Conservation (phyloP, 2,329 filamentous ascomycete species). For the Ascochyta clinopodiicola region DNA sequence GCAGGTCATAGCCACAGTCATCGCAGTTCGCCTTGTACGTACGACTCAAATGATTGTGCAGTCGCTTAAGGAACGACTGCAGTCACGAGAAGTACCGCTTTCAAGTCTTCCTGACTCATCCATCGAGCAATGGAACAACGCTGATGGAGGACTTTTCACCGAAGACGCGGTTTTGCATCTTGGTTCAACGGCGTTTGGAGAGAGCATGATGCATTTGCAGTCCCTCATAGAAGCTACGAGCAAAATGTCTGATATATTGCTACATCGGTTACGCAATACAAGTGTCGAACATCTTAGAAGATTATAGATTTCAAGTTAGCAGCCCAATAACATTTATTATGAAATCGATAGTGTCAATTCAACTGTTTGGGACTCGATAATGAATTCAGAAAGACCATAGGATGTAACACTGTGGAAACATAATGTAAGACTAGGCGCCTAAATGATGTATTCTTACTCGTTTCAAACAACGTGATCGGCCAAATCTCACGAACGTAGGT, state of each 20-base stretch:
- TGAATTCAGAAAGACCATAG: no score
- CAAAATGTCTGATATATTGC: background rate
- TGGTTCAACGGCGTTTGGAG: background rate
- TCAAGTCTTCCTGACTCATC: background rate
- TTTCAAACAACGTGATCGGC: constrained; percentile 22
- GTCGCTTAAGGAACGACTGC: background rate
- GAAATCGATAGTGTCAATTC: no score
- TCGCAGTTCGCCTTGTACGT: background rate
- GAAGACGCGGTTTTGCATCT: background rate
- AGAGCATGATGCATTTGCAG: background rate
- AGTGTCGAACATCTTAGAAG: background rate
- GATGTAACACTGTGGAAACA: no score
- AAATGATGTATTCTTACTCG: no score
- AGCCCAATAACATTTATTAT: no score
- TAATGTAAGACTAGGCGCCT: no score
- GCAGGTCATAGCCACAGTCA: background rate
- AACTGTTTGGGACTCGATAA: no score
- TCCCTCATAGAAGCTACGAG: background rate
- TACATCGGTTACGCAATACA: background rate
- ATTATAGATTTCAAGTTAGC: background rate
- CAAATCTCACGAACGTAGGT: constrained; percentile 62
- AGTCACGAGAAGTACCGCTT: background rate
- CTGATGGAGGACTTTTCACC: background rate
- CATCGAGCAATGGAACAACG: background rate
- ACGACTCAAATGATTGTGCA: background rate